Evolutionary conservation across 306 rosid species (phyloP).

Genomic region (Morella rubra): DNA sequence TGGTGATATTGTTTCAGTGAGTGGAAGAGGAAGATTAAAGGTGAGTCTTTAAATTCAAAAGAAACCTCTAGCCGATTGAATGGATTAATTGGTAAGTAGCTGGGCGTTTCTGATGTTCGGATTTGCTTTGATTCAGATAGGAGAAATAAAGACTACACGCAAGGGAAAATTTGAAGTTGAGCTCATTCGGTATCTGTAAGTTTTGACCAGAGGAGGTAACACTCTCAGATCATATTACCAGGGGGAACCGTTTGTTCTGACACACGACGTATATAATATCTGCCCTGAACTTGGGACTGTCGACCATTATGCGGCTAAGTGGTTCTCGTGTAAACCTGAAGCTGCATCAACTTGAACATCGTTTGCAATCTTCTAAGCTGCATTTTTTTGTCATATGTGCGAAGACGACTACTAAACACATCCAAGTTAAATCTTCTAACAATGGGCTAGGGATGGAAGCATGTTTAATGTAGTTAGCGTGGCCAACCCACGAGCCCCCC

Average conservation of each 20-base stretch:
- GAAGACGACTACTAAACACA: too few species aligned
- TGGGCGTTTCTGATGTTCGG: conserved; percentile 11
- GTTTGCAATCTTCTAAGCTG: background rate
- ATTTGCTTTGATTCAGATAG: conserved; percentile 55
- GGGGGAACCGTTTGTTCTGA: background rate
- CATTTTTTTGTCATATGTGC: too few species aligned
- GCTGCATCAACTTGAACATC: background rate
- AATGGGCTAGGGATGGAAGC: too few species aligned
- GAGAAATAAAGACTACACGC: conserved; percentile 77
- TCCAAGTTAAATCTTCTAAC: too few species aligned
- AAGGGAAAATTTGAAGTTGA: conserved; percentile 86
- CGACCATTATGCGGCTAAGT: background rate
- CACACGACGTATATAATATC: background rate
- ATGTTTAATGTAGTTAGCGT: too few species aligned
- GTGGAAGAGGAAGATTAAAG: conserved; percentile 85
- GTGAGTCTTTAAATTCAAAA: conserved; percentile 37
- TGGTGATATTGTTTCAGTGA: conserved; percentile 83
- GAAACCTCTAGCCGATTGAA: conserved; percentile 17
- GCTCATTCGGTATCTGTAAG: conserved; percentile 67
- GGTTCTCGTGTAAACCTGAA: background rate
- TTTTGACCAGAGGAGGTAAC: background rate
- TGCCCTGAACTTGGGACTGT: background rate
- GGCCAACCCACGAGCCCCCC: too few species aligned
- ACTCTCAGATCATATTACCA: background rate
- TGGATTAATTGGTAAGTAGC: conserved; percentile 9